Percentiles rank a stretch among this genome's conserved stretches.
Conservation (phyloP, 257 asterid species). For the Phtheirospermum japonicum region DNA sequence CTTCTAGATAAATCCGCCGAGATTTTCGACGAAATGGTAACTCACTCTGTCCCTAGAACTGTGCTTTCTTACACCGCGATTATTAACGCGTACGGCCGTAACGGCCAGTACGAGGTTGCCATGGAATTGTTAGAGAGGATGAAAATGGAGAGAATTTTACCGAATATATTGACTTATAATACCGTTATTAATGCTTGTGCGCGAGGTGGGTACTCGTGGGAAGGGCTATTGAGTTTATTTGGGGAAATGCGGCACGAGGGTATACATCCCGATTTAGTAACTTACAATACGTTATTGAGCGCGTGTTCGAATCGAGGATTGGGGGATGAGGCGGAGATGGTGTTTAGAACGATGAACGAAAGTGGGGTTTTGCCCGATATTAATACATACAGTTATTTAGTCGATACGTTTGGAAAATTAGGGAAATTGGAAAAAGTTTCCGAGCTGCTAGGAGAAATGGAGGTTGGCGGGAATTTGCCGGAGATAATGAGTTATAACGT, state of each 20-base stretch:
- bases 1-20: constrained; percentile 81
- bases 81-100: constrained; percentile 85
- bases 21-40: constrained; percentile 81
- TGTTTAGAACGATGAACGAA: constrained; percentile 93
- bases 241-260: constrained; percentile 98
- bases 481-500: constrained; percentile 85
- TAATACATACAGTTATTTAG: constrained; percentile 70
- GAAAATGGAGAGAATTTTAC: constrained; percentile 74
- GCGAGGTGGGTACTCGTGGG: constrained; percentile 92
- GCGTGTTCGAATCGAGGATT: constrained; percentile 76
- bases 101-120: constrained; percentile 75
- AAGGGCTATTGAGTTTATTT: constrained; percentile 86
- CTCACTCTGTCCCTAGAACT: constrained; percentile 53
- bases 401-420: constrained; percentile 74
- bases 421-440: constrained; percentile 77
- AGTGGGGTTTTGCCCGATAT: constrained; percentile 88
- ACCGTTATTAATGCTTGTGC: constrained; percentile 88
- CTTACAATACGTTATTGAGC: constrained; percentile 78
- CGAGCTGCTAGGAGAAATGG: constrained; percentile 76
- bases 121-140: constrained; percentile 61
- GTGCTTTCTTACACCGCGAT: constrained; percentile 81
- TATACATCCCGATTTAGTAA: constrained; percentile 89
- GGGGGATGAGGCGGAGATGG: constrained; percentile 96
- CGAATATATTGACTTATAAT: constrained; percentile 84
- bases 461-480: constrained; percentile 72